Conservation (phyloP, 495 filamentous ascomycete species). For the Achaetomiella virescens region DNA sequence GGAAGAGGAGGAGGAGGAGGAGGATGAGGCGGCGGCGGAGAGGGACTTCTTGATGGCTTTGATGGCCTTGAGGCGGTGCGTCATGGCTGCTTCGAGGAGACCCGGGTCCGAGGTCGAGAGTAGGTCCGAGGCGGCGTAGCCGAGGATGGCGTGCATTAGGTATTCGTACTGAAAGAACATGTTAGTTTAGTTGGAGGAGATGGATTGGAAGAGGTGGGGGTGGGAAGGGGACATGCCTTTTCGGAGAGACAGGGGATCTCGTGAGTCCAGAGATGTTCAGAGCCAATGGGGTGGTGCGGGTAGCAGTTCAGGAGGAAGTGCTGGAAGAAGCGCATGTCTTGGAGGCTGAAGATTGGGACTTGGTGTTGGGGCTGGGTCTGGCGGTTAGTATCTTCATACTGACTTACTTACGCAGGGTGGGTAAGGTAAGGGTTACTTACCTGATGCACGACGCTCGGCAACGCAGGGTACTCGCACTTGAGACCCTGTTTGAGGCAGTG, state of each 20-base stretch:
- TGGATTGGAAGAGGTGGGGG: background rate
- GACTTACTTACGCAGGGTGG: background rate
- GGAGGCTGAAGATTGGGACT: conserved; percentile 45
- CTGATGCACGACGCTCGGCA: conserved; percentile 39
- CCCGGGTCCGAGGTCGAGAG: conserved; percentile 24
- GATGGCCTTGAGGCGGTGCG: conserved; percentile 53
- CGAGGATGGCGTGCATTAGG: conserved; percentile 57
- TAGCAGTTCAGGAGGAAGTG: conserved; percentile 53
- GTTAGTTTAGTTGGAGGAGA: conserved; percentile 1
- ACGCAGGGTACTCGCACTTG: conserved; percentile 51
- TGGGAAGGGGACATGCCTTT: conserved; percentile 35
- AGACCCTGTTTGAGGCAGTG: conserved; percentile 54
- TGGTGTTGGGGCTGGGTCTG: conserved; percentile 35
- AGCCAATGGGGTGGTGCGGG: conserved; percentile 54
- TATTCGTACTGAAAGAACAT: conserved; percentile 37
- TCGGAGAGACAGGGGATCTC: conserved; percentile 52
- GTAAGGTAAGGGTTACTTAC: conserved; percentile 15
- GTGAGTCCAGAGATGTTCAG: conserved; percentile 53
- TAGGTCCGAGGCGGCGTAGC: conserved; percentile 50
- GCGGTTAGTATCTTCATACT: conserved; percentile 1
- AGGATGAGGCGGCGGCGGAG: conserved; percentile 4
- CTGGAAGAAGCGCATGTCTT: conserved; percentile 59
- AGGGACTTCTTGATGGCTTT: conserved; percentile 46
- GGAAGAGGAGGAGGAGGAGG: too few species aligned
- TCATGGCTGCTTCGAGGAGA: conserved; percentile 39